A percentile compares a stretch with the other conserved stretches of the same genome.
These are phyloP conservation scores for Lecanicillium sp. DNA, from an alignment of 2,329 filamentous ascomycete genomes.

Conservation along the genomic window DNA sequence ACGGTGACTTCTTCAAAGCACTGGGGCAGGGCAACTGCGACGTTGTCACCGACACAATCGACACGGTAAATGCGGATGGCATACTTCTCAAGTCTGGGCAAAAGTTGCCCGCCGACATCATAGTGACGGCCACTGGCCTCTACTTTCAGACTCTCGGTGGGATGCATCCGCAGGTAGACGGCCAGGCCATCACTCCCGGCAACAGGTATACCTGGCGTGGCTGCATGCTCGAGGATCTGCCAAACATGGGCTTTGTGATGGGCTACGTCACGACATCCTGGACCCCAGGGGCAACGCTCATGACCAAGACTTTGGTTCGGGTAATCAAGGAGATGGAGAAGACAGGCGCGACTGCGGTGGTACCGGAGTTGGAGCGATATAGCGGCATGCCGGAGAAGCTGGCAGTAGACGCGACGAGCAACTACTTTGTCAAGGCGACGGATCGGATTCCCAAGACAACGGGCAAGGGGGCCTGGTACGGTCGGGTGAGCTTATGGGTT, in stretches of 20 bases:
- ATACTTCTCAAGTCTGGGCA: constrained; percentile 36
- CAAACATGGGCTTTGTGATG: constrained; percentile 50
- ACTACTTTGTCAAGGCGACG: constrained; percentile 26
- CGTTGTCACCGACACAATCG: constrained; percentile 40
- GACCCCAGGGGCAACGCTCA: constrained; percentile 49
- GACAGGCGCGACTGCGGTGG: constrained; percentile 34
- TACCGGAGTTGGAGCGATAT: constrained; percentile 31
- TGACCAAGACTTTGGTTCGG: constrained; percentile 37
- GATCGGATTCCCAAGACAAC: constrained; percentile 29
- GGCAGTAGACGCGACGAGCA: constrained; percentile 21
- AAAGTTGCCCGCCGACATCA: constrained; percentile 51
- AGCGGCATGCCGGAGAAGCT: constrained; percentile 17
- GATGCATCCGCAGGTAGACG: constrained; percentile 43
- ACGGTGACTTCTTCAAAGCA: constrained; percentile 43
- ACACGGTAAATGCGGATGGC: constrained; percentile 34
- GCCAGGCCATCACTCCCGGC: constrained; percentile 32
- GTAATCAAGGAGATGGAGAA: constrained; percentile 46
- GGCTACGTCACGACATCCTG: constrained; percentile 59
- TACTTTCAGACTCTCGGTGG: constrained; percentile 48
- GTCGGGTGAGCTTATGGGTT: constrained; percentile 19
- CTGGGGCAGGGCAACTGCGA: constrained; percentile 30
- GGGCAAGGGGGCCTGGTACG: constrained; percentile 27
- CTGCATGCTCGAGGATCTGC: constrained; percentile 53
- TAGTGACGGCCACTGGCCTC: constrained; percentile 59
- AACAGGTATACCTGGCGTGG: constrained; percentile 52